Evolutionary conservation across 108 stramenopile species (phyloP), one percentile per base, ranked within the genome.

Genomic region (Discostella pseudostelligera): DNA sequence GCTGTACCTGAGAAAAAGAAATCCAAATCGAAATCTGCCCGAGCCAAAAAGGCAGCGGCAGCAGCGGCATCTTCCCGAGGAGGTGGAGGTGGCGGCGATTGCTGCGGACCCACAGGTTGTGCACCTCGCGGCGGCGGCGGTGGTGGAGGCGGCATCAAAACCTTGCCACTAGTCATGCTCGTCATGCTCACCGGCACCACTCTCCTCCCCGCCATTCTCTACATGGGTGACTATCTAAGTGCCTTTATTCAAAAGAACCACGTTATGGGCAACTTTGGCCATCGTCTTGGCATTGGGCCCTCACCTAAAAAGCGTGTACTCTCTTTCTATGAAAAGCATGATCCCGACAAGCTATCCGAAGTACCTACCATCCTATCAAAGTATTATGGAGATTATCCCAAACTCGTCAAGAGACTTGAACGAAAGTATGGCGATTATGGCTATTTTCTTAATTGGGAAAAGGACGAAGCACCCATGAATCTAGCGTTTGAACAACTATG

Each of bases 251-350:
- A 67, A 45, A 87, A 88, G 67, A 73, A 83, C 40, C 69, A 92
- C 54, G 28, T 94, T 0, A 54, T 89, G 43, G 88, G 87, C 28
- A 74, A 76, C 48, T 32, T 91, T 14, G 90, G 86, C 11, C 86
- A 82, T 62, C 80, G 78, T n/a, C 65, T 95, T 16, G 89, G 90
- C 63, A 79, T 95, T 60, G 89, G 91, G 5, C 56, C 84, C 1
- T 87, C 79, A 19, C 94, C 94, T 25, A 80, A 80, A 54, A 86
- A 89, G 68, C 86, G 94, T 36, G 89, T 96, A 56, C 16, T 87
- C 19, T 81, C 81, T 62, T 96, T 96, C 43, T 96, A 96, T 65
- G 92, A 96, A 80, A 96, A 96, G 67, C 94, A 96, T 65, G 84
- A 86, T 59, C 94, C 94, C 21, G 80, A 83, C 40, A 93, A 96